Conservation (phyloP, 75 land plant genomes). For the Pinus taeda region DNA sequence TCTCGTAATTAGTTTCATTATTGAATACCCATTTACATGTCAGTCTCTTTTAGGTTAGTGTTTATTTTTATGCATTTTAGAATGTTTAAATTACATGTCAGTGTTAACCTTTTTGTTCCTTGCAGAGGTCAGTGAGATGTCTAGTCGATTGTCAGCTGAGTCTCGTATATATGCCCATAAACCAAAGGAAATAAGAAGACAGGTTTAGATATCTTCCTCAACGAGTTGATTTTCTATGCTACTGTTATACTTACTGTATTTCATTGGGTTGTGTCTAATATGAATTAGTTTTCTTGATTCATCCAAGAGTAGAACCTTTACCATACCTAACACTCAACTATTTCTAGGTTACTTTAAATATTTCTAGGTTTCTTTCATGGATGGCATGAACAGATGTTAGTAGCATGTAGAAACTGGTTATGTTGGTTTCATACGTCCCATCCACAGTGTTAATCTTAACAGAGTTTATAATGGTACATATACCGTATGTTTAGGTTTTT, state of each 20-base stretch:
- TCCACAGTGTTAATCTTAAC: neutral
- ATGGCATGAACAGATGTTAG: neutral
- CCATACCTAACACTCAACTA: neutral
- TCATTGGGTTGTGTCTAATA: neutral
- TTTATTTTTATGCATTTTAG: neutral
- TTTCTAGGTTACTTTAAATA: neutral
- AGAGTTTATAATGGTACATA: neutral
- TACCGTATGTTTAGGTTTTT: neutral
- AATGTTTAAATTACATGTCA: neutral
- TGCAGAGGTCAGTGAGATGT: constrained; percentile 98
- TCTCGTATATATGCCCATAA: constrained; percentile 92
- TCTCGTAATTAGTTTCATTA: neutral
- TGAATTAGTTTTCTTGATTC: neutral
- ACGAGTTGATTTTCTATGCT: neutral
- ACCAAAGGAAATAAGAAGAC: constrained; percentile 88
- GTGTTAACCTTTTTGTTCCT: constrained; percentile 11
- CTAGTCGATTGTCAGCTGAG: constrained; percentile 86
- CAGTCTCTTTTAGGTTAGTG: neutral
- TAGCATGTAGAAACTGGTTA: neutral
- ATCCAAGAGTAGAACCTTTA: neutral
- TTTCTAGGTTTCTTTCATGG: neutral
- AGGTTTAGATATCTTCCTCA: constrained; percentile 58
- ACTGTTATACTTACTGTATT: neutral
- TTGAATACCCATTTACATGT: neutral
- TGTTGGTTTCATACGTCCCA: neutral